Conservation (phyloP, 164 flowering plant species). For the Tetracentron sinense region DNA sequence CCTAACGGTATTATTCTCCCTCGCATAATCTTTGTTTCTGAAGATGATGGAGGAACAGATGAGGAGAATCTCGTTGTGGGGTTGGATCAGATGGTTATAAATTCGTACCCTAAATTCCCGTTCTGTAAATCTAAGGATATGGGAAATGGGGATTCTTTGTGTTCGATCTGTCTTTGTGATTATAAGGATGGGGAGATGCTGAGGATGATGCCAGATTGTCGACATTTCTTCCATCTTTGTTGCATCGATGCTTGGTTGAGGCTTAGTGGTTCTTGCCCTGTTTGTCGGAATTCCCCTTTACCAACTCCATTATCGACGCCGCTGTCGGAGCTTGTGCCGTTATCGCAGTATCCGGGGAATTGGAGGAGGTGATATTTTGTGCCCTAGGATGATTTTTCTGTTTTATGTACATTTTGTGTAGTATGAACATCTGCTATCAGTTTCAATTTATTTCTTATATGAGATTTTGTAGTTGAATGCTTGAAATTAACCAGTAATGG, state of each 20-base stretch:
- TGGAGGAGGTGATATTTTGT: not conserved
- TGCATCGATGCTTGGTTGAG: constrained; percentile 64
- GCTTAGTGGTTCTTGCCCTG: constrained; percentile 59
- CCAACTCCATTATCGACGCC: constrained; percentile 69
- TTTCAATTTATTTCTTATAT: too few species aligned
- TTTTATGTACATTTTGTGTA: not conserved
- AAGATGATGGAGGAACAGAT: constrained; percentile 8
- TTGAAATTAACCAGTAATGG: too few species aligned
- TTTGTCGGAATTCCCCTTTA: constrained; percentile 63
- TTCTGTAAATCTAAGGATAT: constrained; percentile 18
- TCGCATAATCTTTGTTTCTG: not conserved
- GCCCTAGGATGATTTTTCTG: not conserved
- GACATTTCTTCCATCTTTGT: constrained; percentile 48
- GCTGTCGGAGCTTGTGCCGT: constrained; percentile 56
- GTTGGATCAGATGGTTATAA: constrained; percentile 38
- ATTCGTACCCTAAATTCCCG: constrained; percentile 46
- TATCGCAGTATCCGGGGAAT: constrained; percentile 3
- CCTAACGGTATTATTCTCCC: not conserved
- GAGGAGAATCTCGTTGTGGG: constrained; percentile 25
- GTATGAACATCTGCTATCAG: too few species aligned
- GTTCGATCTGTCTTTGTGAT: constrained; percentile 57
- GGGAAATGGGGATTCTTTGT: constrained; percentile 13
- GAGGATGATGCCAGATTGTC: constrained; percentile 67
- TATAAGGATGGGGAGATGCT: constrained; percentile 51
- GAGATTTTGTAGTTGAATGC: too few species aligned